Conservation (phyloP, 2,329 filamentous ascomycete species). For the Xylaria sp. region DNA sequence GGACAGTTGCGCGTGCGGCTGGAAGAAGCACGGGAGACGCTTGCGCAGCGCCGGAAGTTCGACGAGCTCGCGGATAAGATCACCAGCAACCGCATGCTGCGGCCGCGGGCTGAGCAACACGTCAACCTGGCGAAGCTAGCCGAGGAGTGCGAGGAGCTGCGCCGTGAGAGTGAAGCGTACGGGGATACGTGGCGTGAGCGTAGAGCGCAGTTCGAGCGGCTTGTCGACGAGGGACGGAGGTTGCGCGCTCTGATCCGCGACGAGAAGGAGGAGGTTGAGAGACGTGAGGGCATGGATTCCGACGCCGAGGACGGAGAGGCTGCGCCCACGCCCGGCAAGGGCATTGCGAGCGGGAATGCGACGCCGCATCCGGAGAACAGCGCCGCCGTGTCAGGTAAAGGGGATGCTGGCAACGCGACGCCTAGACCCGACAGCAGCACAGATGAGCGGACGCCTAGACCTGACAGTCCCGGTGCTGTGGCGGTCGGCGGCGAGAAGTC, state of each 20-base stretch:
- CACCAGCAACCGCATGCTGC: slow-evolving; percentile 80
- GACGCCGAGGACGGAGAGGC: slow-evolving; percentile 69
- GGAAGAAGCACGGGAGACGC: slow-evolving; percentile 77
- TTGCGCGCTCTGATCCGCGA: slow-evolving; percentile 88
- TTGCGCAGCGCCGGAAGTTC: slow-evolving; percentile 84
- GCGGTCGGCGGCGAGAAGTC: slow-evolving; percentile 50
- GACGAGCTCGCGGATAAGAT: slow-evolving; percentile 91
- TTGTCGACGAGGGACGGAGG: slow-evolving; percentile 91
- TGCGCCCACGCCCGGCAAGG: slow-evolving; percentile 52
- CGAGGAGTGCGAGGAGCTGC: slow-evolving; percentile 87
- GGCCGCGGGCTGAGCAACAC: slow-evolving; percentile 85
- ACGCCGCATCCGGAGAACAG: slow-evolving; percentile 62
- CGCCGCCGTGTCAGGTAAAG: slow-evolving; percentile 33
- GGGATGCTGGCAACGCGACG: slow-evolving; percentile 49
- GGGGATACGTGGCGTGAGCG: slow-evolving; percentile 86
- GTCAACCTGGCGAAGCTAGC: slow-evolving; percentile 82
- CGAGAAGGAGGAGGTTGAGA: slow-evolving; percentile 93
- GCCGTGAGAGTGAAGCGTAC: slow-evolving; percentile 85
- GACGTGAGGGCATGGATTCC: slow-evolving; percentile 82
- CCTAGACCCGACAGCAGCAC: slow-evolving; percentile 59
- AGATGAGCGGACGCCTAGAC: slow-evolving; percentile 46
- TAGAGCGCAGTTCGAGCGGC: slow-evolving; percentile 84
- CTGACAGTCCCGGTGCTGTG: slow-evolving; percentile 51
- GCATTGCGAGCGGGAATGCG: slow-evolving; percentile 58
- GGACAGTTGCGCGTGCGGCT: slow-evolving; percentile 77